Percentiles rank a stretch among this genome's conserved stretches.
phyloP scores from a whole-genome alignment of 2,329 filamentous ascomycete species.

The Aspergillus sp. region DNA sequence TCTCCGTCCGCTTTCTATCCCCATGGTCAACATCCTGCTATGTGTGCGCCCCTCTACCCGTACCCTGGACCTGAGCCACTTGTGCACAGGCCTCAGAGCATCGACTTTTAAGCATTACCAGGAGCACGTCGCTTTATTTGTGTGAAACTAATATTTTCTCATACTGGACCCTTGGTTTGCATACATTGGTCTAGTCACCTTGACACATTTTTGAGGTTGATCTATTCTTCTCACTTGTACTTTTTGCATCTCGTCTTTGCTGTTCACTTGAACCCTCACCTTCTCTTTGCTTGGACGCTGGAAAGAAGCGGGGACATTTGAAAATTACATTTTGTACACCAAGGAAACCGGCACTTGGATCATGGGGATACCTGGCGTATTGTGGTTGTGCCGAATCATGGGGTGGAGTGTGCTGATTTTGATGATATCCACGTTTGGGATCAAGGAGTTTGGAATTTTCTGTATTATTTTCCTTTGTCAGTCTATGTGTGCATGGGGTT shows the following conservation, averaged over 20 bases:
- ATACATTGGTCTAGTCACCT: neutral
- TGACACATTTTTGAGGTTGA: neutral
- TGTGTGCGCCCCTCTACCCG: slow-evolving; percentile 32
- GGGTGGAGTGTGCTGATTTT: neutral
- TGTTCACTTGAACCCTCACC: neutral
- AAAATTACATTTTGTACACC: neutral
- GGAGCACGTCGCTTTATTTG: neutral
- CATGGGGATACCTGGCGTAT: slow-evolving; percentile 13
- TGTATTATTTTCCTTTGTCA: neutral
- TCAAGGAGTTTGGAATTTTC: slow-evolving; percentile 3
- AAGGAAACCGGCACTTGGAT: neutral
- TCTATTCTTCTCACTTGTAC: neutral
- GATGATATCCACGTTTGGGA: slow-evolving; percentile 8
- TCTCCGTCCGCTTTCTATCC: slow-evolving; percentile 26
- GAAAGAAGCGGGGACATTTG: neutral
- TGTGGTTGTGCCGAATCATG: slow-evolving; percentile 7
- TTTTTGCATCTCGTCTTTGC: neutral
- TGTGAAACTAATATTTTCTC: slow-evolving; percentile 5
- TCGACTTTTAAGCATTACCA: slow-evolving; percentile 23
- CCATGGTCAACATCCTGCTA: slow-evolving; percentile 26
- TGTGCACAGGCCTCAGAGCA: slow-evolving; percentile 23
- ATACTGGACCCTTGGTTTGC: neutral
- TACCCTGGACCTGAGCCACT: slow-evolving; percentile 29
- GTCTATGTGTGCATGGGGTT: neutral
- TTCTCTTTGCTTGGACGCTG: neutral